A percentile compares a stretch with the other conserved stretches of the same genome.
phyloP scores from a whole-genome alignment of 2,329 filamentous ascomycete genomes.

The Sphaerostilbella broomeana region DNA sequence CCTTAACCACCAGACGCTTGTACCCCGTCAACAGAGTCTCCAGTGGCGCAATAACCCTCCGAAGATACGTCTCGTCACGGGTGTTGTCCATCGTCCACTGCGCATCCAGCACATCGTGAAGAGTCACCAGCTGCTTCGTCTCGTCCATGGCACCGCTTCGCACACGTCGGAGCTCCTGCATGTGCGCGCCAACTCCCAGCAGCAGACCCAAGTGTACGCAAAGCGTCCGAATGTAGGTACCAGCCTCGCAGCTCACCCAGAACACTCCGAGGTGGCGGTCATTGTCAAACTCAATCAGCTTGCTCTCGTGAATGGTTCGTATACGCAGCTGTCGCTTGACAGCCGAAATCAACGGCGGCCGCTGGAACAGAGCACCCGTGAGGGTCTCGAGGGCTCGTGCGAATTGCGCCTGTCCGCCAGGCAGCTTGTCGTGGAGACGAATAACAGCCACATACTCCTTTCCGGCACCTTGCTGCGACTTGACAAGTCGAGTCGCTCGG shows the following conservation, averaged over 20 bases:
- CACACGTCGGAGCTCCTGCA: slow-evolving; percentile 95
- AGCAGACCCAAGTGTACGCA: slow-evolving; percentile 83
- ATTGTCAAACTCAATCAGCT: slow-evolving; percentile 96
- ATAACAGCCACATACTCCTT: slow-evolving; percentile 99
- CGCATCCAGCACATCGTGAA: slow-evolving; percentile 82
- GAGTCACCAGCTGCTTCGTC: slow-evolving; percentile 78
- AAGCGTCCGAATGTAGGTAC: slow-evolving; percentile 96
- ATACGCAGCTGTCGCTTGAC: slow-evolving; percentile 99
- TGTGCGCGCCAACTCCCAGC: slow-evolving; percentile 82
- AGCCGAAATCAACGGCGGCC: slow-evolving; percentile 92
- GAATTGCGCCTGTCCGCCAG: slow-evolving; percentile 88
- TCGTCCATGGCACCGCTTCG: slow-evolving; percentile 94
- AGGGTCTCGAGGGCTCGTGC: slow-evolving; percentile 90
- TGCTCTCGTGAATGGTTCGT: slow-evolving; percentile 95
- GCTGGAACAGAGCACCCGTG: slow-evolving; percentile 86
- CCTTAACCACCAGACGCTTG: slow-evolving; percentile 97
- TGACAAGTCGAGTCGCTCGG: slow-evolving; percentile 93
- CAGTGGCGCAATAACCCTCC: slow-evolving; percentile 83
- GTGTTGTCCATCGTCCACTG: slow-evolving; percentile 97
- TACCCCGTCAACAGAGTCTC: slow-evolving; percentile 89
- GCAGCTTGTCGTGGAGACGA: slow-evolving; percentile 88
- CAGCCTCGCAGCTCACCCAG: slow-evolving; percentile 97
- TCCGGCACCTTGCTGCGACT: slow-evolving; percentile 97
- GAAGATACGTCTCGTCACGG: slow-evolving; percentile 86
- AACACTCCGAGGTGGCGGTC: slow-evolving; percentile 95